Base-by-base conservation (phyloP, 2,329 filamentous ascomycete species). In the Xylariaceae sp. region DNA sequence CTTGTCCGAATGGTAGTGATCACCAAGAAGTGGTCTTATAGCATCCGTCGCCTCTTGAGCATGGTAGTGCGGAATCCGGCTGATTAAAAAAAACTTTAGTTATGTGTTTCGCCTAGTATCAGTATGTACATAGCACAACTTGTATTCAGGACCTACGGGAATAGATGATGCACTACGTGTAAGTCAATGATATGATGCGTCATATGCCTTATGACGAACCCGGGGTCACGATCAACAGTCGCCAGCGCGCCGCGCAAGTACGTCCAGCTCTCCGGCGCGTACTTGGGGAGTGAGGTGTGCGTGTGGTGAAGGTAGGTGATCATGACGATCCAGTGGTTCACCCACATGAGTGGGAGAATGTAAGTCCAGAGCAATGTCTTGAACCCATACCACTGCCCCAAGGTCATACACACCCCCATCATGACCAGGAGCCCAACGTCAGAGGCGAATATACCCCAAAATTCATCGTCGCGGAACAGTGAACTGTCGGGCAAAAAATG, bases 241-340 rank as follows among this genome's bases (percentile, higher is more conserved):
- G 82, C 79, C 16, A 82, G 75, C 8, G 85, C 85, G 21, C 86
- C 86, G 64, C 83, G 81, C 64, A 83, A 77, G 66, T 83, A 88
- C 26, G 81, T 86, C 85, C 85, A 88, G 46, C 77, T 76, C 37
- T 80, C 78, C 7, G 78, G 75, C 26, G 78, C 77, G 70, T 82
- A 86, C 65, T 86, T 79, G 3, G 81, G 78, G 36, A 82, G 54
- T 23, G 65, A 24, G 12, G 62, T 56, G 21, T 63, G 60, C 51
- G 85, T 88, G 78, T 91, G 88, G 73, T 91, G 88, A 16, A 90
- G 85, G 72, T 88, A 90, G 40, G 88, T 90, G 68, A 90, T 90
- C 79, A 66, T 75, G 84, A 82, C 80, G 50, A 89, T 79, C 86
- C 86, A 89, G 77, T 88, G 84, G 74, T 89, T 86, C 29, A 87